Conservation (phyloP, 2,329 filamentous ascomycete genomes). For the Calonectria pseudoreteaudii region DNA sequence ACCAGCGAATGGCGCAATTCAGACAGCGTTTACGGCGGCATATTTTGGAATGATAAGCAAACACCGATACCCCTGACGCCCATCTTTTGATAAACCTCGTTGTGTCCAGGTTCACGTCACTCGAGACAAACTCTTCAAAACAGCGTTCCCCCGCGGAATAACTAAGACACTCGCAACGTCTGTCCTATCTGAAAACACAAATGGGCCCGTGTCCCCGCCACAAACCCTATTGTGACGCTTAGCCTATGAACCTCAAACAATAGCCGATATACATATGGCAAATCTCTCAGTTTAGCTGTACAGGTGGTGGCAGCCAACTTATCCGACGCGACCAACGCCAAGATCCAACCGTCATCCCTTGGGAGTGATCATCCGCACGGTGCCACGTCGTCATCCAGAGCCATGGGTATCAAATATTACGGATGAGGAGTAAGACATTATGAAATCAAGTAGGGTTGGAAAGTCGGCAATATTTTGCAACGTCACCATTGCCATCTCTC, state of each 20-base stretch:
- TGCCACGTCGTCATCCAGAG: constrained; percentile 61
- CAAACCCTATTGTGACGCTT: constrained; percentile 47
- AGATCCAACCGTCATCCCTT: constrained; percentile 62
- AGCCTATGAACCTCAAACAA: constrained; percentile 49
- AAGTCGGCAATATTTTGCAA: constrained; percentile 50
- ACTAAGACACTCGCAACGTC: constrained; percentile 33
- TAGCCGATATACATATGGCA: constrained; percentile 16
- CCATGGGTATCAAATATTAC: constrained; percentile 62
- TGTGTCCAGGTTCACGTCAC: neutral
- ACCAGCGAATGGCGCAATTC: constrained; percentile 5
- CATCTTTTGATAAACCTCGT: neutral
- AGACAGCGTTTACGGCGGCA: constrained; percentile 18
- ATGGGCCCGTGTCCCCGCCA: neutral
- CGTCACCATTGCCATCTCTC: constrained; percentile 43
- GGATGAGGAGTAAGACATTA: constrained; percentile 62
- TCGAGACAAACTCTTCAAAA: neutral
- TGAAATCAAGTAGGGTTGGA: constrained; percentile 54
- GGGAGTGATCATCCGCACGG: constrained; percentile 68
- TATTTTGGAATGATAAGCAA: constrained; percentile 29
- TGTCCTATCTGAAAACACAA: neutral
- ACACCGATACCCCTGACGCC: constrained; percentile 17
- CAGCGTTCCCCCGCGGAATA: neutral
- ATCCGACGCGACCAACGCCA: constrained; percentile 43
- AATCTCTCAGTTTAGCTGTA: neutral
- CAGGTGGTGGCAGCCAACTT: constrained; percentile 57